These are phyloP conservation scores for Fusarium pseudonygamai DNA, from an alignment of 2,329 filamentous ascomycete genomes.

Conservation along the genomic window DNA sequence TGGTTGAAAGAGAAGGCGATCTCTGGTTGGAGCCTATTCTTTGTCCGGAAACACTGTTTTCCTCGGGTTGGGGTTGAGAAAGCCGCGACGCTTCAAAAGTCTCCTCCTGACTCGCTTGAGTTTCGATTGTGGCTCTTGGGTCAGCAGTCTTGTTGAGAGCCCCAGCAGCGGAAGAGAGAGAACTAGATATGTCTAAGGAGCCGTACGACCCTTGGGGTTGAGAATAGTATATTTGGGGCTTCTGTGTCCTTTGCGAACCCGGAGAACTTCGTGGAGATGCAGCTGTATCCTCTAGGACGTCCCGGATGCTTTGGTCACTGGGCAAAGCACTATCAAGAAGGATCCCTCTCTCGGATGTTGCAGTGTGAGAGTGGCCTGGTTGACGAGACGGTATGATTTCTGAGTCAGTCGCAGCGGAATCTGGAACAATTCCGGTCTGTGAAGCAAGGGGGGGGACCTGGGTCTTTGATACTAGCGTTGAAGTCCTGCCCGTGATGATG, in stretches of 20 bases:
- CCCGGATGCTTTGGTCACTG: not conserved
- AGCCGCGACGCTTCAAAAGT: slow-evolving; percentile 10
- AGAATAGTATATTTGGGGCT: slow-evolving; percentile 25
- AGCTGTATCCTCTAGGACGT: not conserved
- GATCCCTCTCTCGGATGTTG: not conserved
- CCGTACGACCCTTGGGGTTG: slow-evolving; percentile 27
- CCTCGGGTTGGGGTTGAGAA: slow-evolving; percentile 24
- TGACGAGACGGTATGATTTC: slow-evolving; percentile 44
- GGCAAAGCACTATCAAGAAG: not conserved
- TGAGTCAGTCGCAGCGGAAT: slow-evolving; percentile 16
- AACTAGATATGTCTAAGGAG: slow-evolving; percentile 1
- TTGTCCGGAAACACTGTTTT: slow-evolving; percentile 19
- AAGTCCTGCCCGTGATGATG: not conserved
- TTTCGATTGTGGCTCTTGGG: not conserved
- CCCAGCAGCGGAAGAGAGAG: not conserved
- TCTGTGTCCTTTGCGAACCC: not conserved
- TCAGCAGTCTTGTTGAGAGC: not conserved
- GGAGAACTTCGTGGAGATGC: not conserved
- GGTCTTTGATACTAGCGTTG: not conserved
- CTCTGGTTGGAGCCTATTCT: not conserved
- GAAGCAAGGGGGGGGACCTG: slow-evolving; percentile 4
- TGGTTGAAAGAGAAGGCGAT: not conserved
- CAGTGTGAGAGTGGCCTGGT: slow-evolving; percentile 20
- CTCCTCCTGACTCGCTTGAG: not conserved
- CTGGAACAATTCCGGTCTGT: slow-evolving; percentile 16